These are phyloP conservation scores for Ettlia oleoabundans DNA, from an alignment of 139 green algal species.

Conservation along the genomic window DNA sequence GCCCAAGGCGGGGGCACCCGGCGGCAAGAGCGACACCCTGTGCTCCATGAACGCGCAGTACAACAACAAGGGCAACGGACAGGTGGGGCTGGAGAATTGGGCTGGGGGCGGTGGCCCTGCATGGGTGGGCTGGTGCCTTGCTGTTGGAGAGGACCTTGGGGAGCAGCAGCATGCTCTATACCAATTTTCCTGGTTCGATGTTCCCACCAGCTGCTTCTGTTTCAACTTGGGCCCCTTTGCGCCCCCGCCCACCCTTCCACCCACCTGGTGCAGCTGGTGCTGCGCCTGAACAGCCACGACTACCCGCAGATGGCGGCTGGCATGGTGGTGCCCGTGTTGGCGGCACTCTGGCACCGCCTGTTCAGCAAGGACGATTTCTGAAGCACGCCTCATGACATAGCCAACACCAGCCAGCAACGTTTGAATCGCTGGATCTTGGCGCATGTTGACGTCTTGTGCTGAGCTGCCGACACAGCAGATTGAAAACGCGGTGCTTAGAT, in stretches of 20 bases:
- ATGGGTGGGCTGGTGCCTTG: neutral
- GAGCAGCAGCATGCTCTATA: neutral
- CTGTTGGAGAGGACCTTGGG: neutral
- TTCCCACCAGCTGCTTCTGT: neutral
- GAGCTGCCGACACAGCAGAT: too few relatives aligned
- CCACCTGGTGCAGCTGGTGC: neutral
- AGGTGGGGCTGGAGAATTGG: constrained; percentile 9
- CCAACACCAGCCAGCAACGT: too few relatives aligned
- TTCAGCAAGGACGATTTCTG: constrained; percentile 36
- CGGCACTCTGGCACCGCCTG: constrained; percentile 33
- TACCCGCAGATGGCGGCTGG: constrained; percentile 35
- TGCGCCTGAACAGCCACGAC: constrained; percentile 49
- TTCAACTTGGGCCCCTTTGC: neutral
- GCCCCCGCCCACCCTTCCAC: neutral
- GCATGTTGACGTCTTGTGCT: too few relatives aligned
- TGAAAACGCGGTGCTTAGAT: too few relatives aligned
- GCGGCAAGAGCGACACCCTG: constrained; percentile 41
- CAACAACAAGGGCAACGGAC: constrained; percentile 50
- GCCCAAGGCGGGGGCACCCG: constrained; percentile 30
- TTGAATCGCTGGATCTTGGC: too few relatives aligned
- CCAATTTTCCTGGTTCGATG: neutral
- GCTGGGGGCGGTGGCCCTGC: too few relatives aligned
- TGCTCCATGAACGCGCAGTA: constrained; percentile 37
- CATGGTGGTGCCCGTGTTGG: constrained; percentile 46
- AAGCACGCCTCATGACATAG: too few relatives aligned